phyloP scores from a whole-genome alignment of 768 basidiomycete species.

The Boletus speciosus region DNA sequence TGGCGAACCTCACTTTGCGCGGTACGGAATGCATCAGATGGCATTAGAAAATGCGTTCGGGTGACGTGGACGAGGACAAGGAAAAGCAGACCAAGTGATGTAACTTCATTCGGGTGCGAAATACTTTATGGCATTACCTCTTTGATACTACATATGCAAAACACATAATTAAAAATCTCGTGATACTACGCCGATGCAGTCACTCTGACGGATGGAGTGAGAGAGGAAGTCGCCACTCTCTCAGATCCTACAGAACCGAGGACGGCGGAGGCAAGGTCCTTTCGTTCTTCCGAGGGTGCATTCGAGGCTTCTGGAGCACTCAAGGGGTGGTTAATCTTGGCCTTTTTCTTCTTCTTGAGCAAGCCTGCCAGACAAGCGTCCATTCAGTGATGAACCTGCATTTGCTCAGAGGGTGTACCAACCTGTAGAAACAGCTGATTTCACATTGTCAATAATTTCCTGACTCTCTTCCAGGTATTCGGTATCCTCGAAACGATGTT shows the following conservation, averaged over 20 bases:
- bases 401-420: conserved; percentile 17
- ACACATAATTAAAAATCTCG: background rate
- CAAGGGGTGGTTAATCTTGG: conserved; percentile 38
- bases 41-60: no score
- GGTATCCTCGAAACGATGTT: conserved; percentile 88
- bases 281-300: conserved; percentile 4
- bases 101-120: background rate
- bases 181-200: conserved; percentile 17
- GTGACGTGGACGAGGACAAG: no score
- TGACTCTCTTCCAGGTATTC: conserved; percentile 89
- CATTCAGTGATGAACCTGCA: conserved; percentile 9
- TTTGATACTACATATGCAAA: background rate
- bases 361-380: conserved; percentile 45
- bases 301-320: conserved; percentile 23
- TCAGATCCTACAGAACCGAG: background rate
- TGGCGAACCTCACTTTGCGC: no score
- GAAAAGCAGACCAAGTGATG: background rate
- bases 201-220: conserved; percentile 4
- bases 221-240: conserved; percentile 1
- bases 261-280: background rate
- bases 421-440: conserved; percentile 87
- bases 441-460: conserved; percentile 88
- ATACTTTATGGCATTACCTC: background rate
- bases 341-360: conserved; percentile 74
- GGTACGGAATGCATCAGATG: no score